phyloP scores from a whole-genome alignment of 2,329 filamentous ascomycete genomes.

The Ceratocystis lukuohia region DNA sequence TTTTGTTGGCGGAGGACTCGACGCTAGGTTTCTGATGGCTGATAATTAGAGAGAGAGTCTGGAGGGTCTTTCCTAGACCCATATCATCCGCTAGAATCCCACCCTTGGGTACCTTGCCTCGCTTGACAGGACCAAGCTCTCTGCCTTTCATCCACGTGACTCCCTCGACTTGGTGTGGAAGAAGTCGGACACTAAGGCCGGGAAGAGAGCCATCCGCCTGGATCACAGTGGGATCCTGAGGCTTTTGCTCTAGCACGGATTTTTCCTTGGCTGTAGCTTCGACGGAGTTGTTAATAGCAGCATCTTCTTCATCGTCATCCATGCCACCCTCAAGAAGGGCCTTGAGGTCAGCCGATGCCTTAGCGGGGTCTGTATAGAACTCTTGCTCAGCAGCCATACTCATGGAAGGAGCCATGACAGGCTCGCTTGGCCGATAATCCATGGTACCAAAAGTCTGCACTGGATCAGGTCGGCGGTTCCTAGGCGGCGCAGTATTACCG shows the following conservation, averaged over 20 bases:
- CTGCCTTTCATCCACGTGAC: constrained; percentile 91
- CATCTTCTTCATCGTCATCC: constrained; percentile 50
- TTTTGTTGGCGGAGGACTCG: constrained; percentile 40
- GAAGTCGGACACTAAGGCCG: constrained; percentile 72
- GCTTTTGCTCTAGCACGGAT: neutral
- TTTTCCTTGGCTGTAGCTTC: neutral
- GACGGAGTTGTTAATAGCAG: neutral
- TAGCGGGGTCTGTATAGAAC: constrained; percentile 55
- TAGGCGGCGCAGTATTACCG: constrained; percentile 29
- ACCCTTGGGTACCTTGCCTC: constrained; percentile 70
- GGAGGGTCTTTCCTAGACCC: constrained; percentile 92
- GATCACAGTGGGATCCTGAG: constrained; percentile 7
- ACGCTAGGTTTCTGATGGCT: constrained; percentile 55
- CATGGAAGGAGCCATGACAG: constrained; percentile 16
- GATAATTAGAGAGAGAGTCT: constrained; percentile 79
- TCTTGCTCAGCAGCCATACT: constrained; percentile 26
- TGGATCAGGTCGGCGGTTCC: constrained; percentile 23
- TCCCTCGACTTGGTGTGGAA: constrained; percentile 89
- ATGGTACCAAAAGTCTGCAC: constrained; percentile 17
- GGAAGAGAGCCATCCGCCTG: constrained; percentile 39
- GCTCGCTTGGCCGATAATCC: constrained; percentile 10
- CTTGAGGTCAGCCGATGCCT: constrained; percentile 65
- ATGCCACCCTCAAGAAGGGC: constrained; percentile 69
- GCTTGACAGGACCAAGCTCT: constrained; percentile 74
- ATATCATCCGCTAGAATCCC: constrained; percentile 95